Evolutionary conservation across 192 early-diverging fungal genomes (phyloP).

Genomic region (Rhizoclosmatium sp.): DNA sequence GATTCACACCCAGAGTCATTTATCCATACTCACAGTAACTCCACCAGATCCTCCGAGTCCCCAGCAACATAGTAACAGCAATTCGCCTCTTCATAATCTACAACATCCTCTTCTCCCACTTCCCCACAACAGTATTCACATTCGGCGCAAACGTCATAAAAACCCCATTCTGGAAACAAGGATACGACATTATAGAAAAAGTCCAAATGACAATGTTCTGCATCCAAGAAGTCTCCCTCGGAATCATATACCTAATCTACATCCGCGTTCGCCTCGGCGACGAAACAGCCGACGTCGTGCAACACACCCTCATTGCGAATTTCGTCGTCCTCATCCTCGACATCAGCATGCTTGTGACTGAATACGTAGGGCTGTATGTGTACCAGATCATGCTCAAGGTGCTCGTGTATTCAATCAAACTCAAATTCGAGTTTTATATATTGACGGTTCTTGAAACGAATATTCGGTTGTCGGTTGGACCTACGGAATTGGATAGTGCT

Average conservation of each 20-base stretch:
- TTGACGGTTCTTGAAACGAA: constrained; percentile 26
- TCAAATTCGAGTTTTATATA: constrained; percentile 45
- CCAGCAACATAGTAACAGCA: not conserved
- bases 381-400: constrained; percentile 51
- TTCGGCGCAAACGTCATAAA: constrained; percentile 37
- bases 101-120: constrained; percentile 38
- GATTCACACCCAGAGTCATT: too few species aligned
- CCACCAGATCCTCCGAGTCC: too few species aligned
- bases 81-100: constrained; percentile 22
- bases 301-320: constrained; percentile 39
- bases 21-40: too few species aligned
- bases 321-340: constrained; percentile 38
- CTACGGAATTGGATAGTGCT: too few species aligned
- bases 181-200: constrained; percentile 38
- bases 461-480: too few species aligned
- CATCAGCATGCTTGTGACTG: constrained; percentile 26
- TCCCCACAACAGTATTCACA: constrained; percentile 44
- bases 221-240: constrained; percentile 27
- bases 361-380: constrained; percentile 40
- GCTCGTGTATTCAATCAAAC: constrained; percentile 40
- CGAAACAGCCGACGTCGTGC: not conserved
- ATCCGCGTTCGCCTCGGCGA: constrained; percentile 16
- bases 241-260: constrained; percentile 35
- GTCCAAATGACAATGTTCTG: constrained; percentile 45
- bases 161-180: constrained; percentile 17